Conservation (phyloP, 139 green algal species). For the Chlorella sp. region DNA sequence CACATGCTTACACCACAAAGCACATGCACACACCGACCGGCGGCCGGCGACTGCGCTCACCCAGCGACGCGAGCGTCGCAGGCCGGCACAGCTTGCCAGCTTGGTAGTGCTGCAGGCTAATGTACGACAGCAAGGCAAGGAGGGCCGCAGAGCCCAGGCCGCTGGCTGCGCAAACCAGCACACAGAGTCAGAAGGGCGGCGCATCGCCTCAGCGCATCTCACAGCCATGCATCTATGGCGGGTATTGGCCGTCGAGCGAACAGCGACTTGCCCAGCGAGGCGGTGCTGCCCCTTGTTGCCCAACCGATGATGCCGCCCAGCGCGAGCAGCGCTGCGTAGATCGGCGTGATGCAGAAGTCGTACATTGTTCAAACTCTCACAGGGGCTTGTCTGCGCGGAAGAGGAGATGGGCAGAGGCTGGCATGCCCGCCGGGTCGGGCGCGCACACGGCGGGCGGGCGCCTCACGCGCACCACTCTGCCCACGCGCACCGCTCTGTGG, state of each 20-base stretch:
- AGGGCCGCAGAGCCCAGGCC: slow-evolving; percentile 21
- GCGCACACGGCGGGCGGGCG: too few relatives aligned
- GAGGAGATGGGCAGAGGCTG: too few relatives aligned
- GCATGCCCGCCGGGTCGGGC: too few relatives aligned
- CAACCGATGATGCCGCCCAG: slow-evolving; percentile 18
- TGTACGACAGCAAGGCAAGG: slow-evolving; percentile 10
- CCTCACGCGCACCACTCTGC: too few relatives aligned
- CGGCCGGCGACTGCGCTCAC: background rate
- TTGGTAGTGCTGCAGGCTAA: slow-evolving; percentile 15
- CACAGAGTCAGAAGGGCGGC: background rate
- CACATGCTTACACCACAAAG: background rate
- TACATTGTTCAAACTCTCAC: slow-evolving; percentile 17
- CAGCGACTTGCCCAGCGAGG: slow-evolving; percentile 12
- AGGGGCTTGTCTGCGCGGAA: too few relatives aligned
- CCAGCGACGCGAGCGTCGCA: slow-evolving; percentile 1
- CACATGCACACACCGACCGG: background rate
- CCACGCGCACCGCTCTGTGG: too few relatives aligned
- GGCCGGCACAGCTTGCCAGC: slow-evolving; percentile 14
- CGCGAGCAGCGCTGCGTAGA: slow-evolving; percentile 23
- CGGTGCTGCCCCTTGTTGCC: slow-evolving; percentile 12
- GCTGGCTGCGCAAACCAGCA: slow-evolving; percentile 1
- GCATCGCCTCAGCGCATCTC: too few relatives aligned
- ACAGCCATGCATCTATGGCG: too few relatives aligned
- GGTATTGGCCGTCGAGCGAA: background rate
- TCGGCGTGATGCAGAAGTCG: slow-evolving; percentile 28